Evolutionary conservation across 192 early-diverging fungal species (phyloP).

Genomic region (Umbelopsis vinacea): DNA sequence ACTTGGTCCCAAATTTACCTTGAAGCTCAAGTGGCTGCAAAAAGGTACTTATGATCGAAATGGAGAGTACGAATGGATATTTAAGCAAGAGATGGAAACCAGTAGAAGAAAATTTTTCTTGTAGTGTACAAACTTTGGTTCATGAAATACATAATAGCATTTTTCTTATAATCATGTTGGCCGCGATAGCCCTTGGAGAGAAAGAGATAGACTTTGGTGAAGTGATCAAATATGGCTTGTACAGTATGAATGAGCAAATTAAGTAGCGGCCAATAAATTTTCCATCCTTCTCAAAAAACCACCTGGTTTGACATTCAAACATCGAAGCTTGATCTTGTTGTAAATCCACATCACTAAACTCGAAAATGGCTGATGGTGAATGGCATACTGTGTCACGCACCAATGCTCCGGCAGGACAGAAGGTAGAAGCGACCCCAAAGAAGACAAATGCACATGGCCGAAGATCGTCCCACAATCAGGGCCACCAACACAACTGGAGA

Average conservation of each 20-base stretch:
- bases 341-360: not conserved
- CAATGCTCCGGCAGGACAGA: not conserved
- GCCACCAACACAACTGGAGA: constrained; percentile 10
- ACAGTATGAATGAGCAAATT: not conserved
- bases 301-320: not conserved
- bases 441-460: not conserved
- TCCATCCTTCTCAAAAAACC: not conserved
- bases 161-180: not conserved
- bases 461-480: constrained; percentile 9
- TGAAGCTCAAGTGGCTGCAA: constrained; percentile 93
- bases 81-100: constrained; percentile 91
- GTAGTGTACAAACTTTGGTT: constrained; percentile 42
- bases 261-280: not conserved
- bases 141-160: constrained; percentile 5
- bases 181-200: no score
- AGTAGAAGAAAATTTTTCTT: constrained; percentile 88
- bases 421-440: not conserved
- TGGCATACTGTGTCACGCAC: constrained; percentile 35
- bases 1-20: constrained; percentile 93
- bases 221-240: no score
- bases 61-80: constrained; percentile 97
- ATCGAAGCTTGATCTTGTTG: no score
- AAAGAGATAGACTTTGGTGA: no score
- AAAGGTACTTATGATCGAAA: constrained; percentile 93
- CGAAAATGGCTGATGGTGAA: constrained; percentile 26